phyloP scores from a whole-genome alignment of 306 rosid genomes.

The Prosopis cineraria region DNA sequence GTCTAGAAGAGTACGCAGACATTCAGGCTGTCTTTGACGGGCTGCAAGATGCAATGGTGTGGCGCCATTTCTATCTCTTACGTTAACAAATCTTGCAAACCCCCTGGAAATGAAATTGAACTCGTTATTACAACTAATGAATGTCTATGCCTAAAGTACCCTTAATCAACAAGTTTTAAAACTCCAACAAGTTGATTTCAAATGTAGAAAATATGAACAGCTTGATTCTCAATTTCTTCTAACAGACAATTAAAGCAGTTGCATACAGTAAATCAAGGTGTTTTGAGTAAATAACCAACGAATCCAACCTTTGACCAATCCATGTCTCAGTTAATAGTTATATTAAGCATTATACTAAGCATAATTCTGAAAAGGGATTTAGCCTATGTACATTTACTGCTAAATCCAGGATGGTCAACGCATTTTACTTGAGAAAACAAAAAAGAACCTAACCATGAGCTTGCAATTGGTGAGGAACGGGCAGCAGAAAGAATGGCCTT shows the following conservation, averaged over 20 bases:
- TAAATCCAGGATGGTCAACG: not conserved
- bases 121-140: not conserved
- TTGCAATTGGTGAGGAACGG: slow-evolving; percentile 69
- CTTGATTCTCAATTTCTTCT: not conserved
- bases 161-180: not conserved
- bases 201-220: not conserved
- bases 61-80: slow-evolving; percentile 86
- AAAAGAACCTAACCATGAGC: slow-evolving; percentile 63
- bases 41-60: slow-evolving; percentile 90
- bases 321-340: not conserved
- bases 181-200: not conserved
- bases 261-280: not conserved
- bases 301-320: not conserved
- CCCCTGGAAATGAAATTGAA: slow-evolving; percentile 62
- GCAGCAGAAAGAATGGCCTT: slow-evolving; percentile 77
- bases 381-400: not conserved
- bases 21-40: slow-evolving; percentile 62
- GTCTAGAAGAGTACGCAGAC: slow-evolving; percentile 67
- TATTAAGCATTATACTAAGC: not conserved
- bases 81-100: slow-evolving; percentile 82
- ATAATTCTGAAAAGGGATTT: not conserved
- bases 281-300: not conserved
- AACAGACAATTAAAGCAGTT: not conserved
- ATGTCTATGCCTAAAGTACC: not conserved
- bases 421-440: not conserved